A percentile compares a stretch with the other conserved stretches of the same genome.
Evolutionary conservation across 192 early-diverging fungal species (phyloP).

Genomic region (Coemansia sp.): DNA sequence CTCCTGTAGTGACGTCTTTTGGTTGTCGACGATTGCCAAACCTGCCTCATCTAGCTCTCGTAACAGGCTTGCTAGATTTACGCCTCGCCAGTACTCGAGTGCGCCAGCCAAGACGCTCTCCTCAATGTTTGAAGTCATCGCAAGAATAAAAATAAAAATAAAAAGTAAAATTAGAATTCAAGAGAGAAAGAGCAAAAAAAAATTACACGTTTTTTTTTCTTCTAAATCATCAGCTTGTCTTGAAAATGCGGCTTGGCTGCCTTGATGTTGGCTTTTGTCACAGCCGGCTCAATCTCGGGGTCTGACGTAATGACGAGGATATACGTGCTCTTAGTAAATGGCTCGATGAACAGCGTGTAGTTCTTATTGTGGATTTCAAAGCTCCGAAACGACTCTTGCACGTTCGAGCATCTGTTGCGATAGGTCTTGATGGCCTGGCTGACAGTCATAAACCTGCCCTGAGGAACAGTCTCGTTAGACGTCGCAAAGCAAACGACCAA

Average conservation of each 20-base stretch:
- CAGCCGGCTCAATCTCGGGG: slow-evolving; percentile 51
- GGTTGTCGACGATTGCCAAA: slow-evolving; percentile 80
- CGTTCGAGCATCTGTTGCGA: slow-evolving; percentile 24
- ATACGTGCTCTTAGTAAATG: slow-evolving; percentile 59
- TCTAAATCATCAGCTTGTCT: neutral
- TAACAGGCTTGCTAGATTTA: slow-evolving; percentile 71
- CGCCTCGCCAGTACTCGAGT: slow-evolving; percentile 51
- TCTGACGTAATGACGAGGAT: slow-evolving; percentile 54
- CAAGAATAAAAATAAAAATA: neutral
- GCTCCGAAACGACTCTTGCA: slow-evolving; percentile 82
- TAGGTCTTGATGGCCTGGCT: slow-evolving; percentile 53
- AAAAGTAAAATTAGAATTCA: slow-evolving; percentile 4
- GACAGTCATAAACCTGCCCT: slow-evolving; percentile 36
- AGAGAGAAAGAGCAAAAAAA: slow-evolving; percentile 1
- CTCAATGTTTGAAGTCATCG: slow-evolving; percentile 20
- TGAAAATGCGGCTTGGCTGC: slow-evolving; percentile 43
- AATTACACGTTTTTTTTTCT: neutral
- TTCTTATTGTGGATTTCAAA: slow-evolving; percentile 81
- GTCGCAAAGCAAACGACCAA: slow-evolving; percentile 76
- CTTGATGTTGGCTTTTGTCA: slow-evolving; percentile 54
- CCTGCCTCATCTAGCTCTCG: slow-evolving; percentile 76
- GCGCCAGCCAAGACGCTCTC: slow-evolving; percentile 38
- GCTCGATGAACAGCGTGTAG: slow-evolving; percentile 57
- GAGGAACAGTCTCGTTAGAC: neutral
- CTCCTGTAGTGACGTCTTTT: slow-evolving; percentile 73